A percentile compares a stretch with the other conserved stretches of the same genome.
Evolutionary conservation across 2,329 filamentous ascomycete genomes (phyloP).

Genomic region (Bipolaris victoriae): DNA sequence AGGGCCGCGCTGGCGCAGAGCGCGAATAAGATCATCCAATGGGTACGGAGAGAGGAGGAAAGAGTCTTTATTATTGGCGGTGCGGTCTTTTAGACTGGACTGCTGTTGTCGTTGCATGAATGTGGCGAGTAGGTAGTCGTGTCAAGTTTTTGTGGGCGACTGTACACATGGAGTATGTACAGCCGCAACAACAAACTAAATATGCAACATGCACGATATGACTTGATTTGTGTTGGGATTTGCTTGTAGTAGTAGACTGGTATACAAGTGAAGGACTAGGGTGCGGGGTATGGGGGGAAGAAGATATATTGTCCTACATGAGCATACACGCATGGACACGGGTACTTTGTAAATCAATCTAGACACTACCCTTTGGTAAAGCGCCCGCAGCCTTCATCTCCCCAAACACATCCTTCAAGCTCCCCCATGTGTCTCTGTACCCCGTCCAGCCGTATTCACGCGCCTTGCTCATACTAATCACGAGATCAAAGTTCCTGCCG

Average conservation of each 20-base stretch:
- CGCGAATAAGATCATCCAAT: constrained; percentile 87
- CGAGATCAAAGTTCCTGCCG: constrained; percentile 51
- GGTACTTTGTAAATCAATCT: not conserved
- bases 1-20: constrained; percentile 76
- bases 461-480: constrained; percentile 56
- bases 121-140: too few species aligned
- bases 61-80: constrained; percentile 95
- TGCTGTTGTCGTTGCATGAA: not conserved
- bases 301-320: not conserved
- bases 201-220: too few species aligned
- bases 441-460: constrained; percentile 54
- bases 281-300: too few species aligned
- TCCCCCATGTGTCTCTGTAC: constrained; percentile 47
- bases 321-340: not conserved
- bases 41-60: constrained; percentile 91
- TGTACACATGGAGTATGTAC: too few species aligned
- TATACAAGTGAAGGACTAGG: too few species aligned
- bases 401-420: constrained; percentile 46
- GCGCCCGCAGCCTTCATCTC: constrained; percentile 41
- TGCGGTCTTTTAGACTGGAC: constrained; percentile 66
- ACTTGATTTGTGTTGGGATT: too few species aligned
- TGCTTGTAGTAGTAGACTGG: too few species aligned
- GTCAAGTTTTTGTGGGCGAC: too few species aligned
- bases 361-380: constrained; percentile 12
- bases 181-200: too few species aligned